Percentiles rank a stretch among this genome's conserved stretches.
Evolutionary conservation across 441 rosid genomes (phyloP).

Genomic region (Gossypium lobatum): DNA sequence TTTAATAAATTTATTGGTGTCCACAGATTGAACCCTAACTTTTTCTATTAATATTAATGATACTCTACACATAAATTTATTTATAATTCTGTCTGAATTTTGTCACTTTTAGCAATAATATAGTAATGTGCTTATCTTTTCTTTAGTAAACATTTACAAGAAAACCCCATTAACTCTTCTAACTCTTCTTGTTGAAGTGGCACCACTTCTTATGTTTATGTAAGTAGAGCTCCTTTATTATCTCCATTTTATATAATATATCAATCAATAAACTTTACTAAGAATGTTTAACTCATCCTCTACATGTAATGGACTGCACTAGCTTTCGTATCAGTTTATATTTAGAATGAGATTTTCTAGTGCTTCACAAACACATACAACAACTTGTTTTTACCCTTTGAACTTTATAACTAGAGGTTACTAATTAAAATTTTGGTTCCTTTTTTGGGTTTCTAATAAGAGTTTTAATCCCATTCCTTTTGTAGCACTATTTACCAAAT

Average conservation of each 20-base stretch:
- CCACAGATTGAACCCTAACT: too few species aligned
- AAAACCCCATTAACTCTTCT: background rate
- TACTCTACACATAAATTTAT: too few species aligned
- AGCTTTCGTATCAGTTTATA: background rate
- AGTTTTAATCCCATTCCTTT: background rate
- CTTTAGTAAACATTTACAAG: background rate
- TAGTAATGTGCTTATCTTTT: background rate
- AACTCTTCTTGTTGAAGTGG: background rate
- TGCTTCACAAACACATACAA: background rate
- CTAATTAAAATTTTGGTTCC: background rate
- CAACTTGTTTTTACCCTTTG: background rate
- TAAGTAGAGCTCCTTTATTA: background rate
- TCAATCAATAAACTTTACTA: too few species aligned
- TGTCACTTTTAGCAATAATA: too few species aligned
- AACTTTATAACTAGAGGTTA: background rate
- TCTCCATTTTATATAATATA: background rate
- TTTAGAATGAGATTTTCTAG: background rate
- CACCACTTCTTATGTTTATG: background rate
- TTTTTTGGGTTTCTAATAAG: background rate
- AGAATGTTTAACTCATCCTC: background rate
- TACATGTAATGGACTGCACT: background rate
- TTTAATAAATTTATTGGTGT: too few species aligned
- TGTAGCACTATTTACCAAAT: too few species aligned
- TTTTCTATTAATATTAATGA: too few species aligned
- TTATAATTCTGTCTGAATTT: too few species aligned